These are phyloP conservation scores for Ophiostoma ulmi DNA, from an alignment of 2,329 filamentous ascomycete genomes.

Conservation along the genomic window DNA sequence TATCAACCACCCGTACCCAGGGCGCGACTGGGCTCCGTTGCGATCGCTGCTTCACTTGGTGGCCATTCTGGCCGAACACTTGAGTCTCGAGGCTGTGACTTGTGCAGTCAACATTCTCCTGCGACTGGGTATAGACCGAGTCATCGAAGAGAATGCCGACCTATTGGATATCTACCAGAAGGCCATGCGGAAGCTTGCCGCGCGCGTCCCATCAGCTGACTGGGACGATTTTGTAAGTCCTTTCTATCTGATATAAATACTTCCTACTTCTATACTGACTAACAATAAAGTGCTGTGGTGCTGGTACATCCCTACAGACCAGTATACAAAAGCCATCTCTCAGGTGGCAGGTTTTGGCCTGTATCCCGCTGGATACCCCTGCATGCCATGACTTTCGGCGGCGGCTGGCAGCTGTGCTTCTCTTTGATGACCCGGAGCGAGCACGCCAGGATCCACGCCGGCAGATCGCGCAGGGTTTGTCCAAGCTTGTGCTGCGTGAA, in stretches of 20 bases:
- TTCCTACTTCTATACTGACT: constrained; percentile 26
- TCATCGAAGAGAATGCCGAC: constrained; percentile 43
- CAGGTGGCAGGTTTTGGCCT: constrained; percentile 53
- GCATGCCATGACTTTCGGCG: constrained; percentile 57
- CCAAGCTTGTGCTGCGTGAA: constrained; percentile 34
- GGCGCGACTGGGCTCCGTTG: constrained; percentile 44
- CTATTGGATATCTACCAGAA: constrained; percentile 40
- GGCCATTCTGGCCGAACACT: constrained; percentile 33
- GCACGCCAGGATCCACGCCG: constrained; percentile 39
- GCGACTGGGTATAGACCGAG: constrained; percentile 51
- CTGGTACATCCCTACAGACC: constrained; percentile 44
- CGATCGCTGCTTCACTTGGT: constrained; percentile 43
- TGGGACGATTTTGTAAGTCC: constrained; percentile 38
- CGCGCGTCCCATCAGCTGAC: constrained; percentile 37
- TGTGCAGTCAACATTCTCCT: constrained; percentile 46
- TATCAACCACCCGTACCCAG: constrained; percentile 28
- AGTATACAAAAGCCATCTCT: constrained; percentile 47
- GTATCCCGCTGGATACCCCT: constrained; percentile 51
- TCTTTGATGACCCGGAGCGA: constrained; percentile 49
- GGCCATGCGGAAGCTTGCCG: constrained; percentile 42
- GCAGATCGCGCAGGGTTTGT: constrained; percentile 41
- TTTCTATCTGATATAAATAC: neutral
- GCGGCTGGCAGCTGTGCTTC: constrained; percentile 59
- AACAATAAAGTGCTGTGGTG: constrained; percentile 41
- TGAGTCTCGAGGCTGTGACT: constrained; percentile 36